Conservation (phyloP, 495 filamentous ascomycete species). For the Penicillium cataractarum region DNA sequence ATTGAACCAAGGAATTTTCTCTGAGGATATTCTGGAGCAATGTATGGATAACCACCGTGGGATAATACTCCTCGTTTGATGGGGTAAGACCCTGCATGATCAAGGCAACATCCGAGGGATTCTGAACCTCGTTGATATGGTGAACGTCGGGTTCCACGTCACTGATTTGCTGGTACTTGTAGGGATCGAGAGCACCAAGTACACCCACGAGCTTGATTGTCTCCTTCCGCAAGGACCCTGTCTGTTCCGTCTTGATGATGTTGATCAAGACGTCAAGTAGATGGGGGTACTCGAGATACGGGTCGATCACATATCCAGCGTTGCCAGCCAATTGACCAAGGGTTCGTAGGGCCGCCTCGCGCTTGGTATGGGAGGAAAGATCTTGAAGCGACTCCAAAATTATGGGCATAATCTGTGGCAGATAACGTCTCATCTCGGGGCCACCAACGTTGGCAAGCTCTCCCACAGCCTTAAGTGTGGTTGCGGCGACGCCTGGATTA, state of each 20-base stretch:
- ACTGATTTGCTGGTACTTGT: constrained; percentile 79
- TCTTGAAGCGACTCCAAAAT: constrained; percentile 93
- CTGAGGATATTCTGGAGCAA: constrained; percentile 83
- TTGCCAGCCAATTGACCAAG: constrained; percentile 92
- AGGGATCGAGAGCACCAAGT: constrained; percentile 92
- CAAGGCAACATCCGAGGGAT: constrained; percentile 88
- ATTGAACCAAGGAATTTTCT: constrained; percentile 82
- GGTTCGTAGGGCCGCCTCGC: constrained; percentile 87
- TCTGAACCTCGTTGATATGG: constrained; percentile 58
- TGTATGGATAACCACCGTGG: constrained; percentile 95
- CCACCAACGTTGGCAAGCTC: constrained; percentile 93
- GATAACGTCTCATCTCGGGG: constrained; percentile 83
- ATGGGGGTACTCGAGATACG: constrained; percentile 91
- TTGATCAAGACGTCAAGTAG: constrained; percentile 88
- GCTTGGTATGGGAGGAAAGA: constrained; percentile 81
- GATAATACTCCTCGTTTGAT: constrained; percentile 96
- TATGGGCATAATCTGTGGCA: constrained; percentile 88
- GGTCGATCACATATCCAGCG: constrained; percentile 96
- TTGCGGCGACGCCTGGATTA: constrained; percentile 85
- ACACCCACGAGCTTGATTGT: constrained; percentile 96
- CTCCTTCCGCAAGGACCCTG: constrained; percentile 82
- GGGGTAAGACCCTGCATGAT: constrained; percentile 98
- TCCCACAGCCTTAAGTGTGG: constrained; percentile 89
- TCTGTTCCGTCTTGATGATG: constrained; percentile 88
- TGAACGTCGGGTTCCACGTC: constrained; percentile 53